Base-by-base conservation (phyloP, 148 eudicot species). In the Chenopodium album region DNA sequence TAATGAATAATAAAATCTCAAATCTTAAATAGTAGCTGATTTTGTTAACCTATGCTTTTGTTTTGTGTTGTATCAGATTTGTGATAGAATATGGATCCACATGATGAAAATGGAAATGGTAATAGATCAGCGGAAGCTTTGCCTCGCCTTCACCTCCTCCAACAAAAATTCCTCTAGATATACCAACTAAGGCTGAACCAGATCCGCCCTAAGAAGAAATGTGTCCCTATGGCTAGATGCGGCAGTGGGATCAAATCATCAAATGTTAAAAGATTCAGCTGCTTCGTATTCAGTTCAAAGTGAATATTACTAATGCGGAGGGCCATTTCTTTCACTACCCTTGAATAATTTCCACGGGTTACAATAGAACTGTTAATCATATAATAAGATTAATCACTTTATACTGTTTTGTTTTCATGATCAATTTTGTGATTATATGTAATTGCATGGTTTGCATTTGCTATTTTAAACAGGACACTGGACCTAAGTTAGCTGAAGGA, bases 81-180 rank as follows among this genome's bases (percentile, higher is more conserved):
- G 23, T 23, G 23, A 23, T 23, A 72, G 71, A 84, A 26, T 20
- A 85, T 85, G 89, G 87, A 80, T 63, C 54, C 77, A 28, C 80
- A 66, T 9, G 68, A 75, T 48, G 84, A 79, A 52, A 52, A 52
- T 52, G 59, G 59, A 76, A 90, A 86, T 48, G 84, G 84, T 67
- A 90, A 87, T 82, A 89, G 90, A 9, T 79, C 73, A 12, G 78
- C 87, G 6, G 92, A 87, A 41, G 87, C 89, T 83, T 87, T 93
- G 79, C 97, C 97, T 0, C 23, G 23, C 23, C 23, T 23, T 23
- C 23, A 23, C 96, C 95, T 2, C 98, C 98, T 0, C 98, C 98
- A 29, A 87, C 87, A 85, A 62, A 23, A 23, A 78, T 93, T 71
- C 92, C 95, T 23, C 82, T 86, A 11, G 86, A 93, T 80, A 88